A percentile compares a stretch with the other conserved stretches of the same genome.
Evolutionary conservation across 169 alveolate genomes (phyloP).

Genomic region (Plasmodium ovale): DNA sequence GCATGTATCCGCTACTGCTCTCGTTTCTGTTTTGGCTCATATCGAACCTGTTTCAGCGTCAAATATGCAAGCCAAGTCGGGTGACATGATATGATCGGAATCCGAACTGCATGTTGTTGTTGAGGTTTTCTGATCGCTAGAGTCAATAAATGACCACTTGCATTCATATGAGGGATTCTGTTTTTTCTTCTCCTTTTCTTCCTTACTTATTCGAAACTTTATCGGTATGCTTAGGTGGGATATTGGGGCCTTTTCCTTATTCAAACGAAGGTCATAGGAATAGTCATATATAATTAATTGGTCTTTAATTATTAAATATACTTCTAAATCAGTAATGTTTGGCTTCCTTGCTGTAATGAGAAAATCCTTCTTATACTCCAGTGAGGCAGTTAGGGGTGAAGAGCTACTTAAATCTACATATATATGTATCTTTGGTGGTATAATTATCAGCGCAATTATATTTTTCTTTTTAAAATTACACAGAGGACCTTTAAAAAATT

Average conservation of each 20-base stretch:
- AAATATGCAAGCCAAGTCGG: conserved; percentile 55
- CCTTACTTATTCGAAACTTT: conserved; percentile 39
- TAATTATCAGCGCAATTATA: conserved; percentile 75
- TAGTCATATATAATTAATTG: conserved; percentile 75
- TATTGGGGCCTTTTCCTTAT: conserved; percentile 77
- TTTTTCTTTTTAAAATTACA: conserved; percentile 75
- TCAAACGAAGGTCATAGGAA: conserved; percentile 80
- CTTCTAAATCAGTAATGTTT: conserved; percentile 79
- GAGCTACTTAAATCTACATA: conserved; percentile 75
- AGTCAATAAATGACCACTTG: conserved; percentile 57
- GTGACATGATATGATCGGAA: conserved; percentile 40
- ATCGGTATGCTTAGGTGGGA: conserved; percentile 37
- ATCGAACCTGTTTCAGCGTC: conserved; percentile 66
- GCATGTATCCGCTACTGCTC: neutral
- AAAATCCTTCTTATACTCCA: conserved; percentile 78
- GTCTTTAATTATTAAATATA: conserved; percentile 77
- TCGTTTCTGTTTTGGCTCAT: neutral
- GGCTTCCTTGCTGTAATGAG: conserved; percentile 81
- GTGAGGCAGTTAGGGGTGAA: conserved; percentile 62
- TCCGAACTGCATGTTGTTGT: conserved; percentile 13
- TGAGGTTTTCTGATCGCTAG: conserved; percentile 28
- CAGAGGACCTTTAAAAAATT: conserved; percentile 72
- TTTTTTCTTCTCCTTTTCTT: conserved; percentile 53
- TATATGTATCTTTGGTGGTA: conserved; percentile 79
- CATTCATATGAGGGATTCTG: conserved; percentile 30